Conservation (phyloP, 495 filamentous ascomycete genomes). For the Melanomma pulvis-pyrius region DNA sequence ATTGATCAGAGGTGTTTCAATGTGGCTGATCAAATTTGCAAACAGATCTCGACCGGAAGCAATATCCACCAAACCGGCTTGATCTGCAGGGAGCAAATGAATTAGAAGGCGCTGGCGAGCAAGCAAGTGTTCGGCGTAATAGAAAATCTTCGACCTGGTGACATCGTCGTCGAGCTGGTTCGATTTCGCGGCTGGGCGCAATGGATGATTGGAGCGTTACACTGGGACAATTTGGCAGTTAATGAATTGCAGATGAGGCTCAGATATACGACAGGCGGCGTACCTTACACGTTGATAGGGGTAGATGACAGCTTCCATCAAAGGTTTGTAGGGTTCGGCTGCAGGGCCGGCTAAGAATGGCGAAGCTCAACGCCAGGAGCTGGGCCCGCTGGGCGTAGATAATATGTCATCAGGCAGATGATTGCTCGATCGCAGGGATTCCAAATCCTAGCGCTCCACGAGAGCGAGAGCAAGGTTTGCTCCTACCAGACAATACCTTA, state of each 20-base stretch:
- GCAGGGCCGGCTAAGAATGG: slow-evolving; percentile 5
- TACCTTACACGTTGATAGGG: background rate
- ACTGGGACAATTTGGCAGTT: background rate
- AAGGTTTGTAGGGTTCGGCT: background rate
- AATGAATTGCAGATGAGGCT: slow-evolving; percentile 10
- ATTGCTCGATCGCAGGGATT: background rate
- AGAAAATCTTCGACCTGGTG: slow-evolving; percentile 4
- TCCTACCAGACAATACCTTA: background rate
- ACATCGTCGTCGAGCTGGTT: background rate
- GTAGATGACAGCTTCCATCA: background rate
- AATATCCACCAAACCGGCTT: background rate
- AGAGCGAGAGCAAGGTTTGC: background rate
- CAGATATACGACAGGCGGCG: background rate
- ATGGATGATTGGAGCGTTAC: background rate
- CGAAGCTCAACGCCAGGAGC: background rate
- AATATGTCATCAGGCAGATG: background rate
- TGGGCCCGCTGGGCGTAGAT: background rate
- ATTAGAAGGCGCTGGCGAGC: background rate
- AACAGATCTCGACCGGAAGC: slow-evolving; percentile 14
- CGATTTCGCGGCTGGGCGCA: background rate
- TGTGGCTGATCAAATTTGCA: slow-evolving; percentile 1
- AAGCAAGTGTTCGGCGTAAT: background rate
- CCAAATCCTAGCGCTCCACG: background rate
- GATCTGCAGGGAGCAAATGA: slow-evolving; percentile 20
- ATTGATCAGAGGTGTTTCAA: slow-evolving; percentile 6